Conservation (phyloP, 495 filamentous ascomycete species). For the Penicillium bialowiezense region DNA sequence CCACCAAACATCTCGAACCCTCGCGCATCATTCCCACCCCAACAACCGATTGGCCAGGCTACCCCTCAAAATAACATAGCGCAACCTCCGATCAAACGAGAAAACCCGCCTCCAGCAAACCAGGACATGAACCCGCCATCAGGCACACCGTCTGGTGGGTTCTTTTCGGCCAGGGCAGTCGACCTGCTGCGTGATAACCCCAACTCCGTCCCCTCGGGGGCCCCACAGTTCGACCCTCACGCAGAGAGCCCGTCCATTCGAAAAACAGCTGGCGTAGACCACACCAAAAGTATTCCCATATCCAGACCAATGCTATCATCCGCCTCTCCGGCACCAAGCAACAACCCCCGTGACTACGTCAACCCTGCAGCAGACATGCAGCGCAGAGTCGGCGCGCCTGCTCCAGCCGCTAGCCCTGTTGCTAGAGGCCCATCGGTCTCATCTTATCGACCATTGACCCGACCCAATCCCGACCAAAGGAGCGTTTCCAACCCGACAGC, state of each 20-base stretch:
- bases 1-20: slow-evolving; percentile 23
- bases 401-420: slow-evolving; percentile 34
- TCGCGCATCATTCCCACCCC: slow-evolving; percentile 20
- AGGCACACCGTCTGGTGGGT: slow-evolving; percentile 51
- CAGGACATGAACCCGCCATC: slow-evolving; percentile 33
- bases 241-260: slow-evolving; percentile 83
- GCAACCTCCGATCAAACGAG: slow-evolving; percentile 27
- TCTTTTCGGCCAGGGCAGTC: slow-evolving; percentile 75
- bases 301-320: slow-evolving; percentile 39
- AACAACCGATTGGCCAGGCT: slow-evolving; percentile 12
- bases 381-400: slow-evolving; percentile 72
- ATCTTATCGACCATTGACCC: slow-evolving; percentile 43
- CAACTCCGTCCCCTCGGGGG: slow-evolving; percentile 41
- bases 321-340: slow-evolving; percentile 22
- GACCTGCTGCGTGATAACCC: slow-evolving; percentile 46
- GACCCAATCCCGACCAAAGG: slow-evolving; percentile 35
- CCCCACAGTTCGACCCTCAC: slow-evolving; percentile 73
- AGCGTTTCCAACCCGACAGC: slow-evolving; percentile 16
- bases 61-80: slow-evolving; percentile 9
- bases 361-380: slow-evolving; percentile 69
- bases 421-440: slow-evolving; percentile 38
- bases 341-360: slow-evolving; percentile 48
- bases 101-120: slow-evolving; percentile 20
- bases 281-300: slow-evolving; percentile 67
- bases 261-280: slow-evolving; percentile 86